These are phyloP conservation scores for Leishmania braziliensis DNA, from an alignment of 208 protist species.

Conservation along the genomic window DNA sequence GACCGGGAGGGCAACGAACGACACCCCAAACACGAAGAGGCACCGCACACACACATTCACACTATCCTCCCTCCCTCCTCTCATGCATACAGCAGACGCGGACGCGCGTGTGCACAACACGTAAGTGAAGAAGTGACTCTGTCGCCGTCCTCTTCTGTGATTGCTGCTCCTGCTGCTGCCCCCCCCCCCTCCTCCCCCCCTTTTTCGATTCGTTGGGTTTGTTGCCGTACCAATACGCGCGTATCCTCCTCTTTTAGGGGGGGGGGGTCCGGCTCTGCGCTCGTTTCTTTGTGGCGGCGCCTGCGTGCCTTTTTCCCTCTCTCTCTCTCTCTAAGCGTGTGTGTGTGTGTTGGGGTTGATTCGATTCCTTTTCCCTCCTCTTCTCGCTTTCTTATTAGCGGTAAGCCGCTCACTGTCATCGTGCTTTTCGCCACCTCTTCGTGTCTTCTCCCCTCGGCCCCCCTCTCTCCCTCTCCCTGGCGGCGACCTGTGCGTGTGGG, in stretches of 20 bases:
- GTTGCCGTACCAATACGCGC: background rate
- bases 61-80: background rate
- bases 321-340: background rate
- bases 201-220: too few species aligned
- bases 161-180: too few species aligned
- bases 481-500: background rate
- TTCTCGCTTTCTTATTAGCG: too few species aligned
- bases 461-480: background rate
- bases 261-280: too few species aligned
- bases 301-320: background rate
- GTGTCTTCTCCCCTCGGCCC: background rate
- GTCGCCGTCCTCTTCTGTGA: too few species aligned
- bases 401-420: too few species aligned
- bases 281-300: background rate
- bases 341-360: background rate
- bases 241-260: too few species aligned
- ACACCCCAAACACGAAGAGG: too few species aligned
- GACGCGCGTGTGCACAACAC: background rate
- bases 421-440: background rate
- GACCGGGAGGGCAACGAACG: too few species aligned
- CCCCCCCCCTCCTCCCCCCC: too few species aligned
- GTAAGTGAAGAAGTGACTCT: background rate
- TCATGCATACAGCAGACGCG: background rate
- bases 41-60: too few species aligned
- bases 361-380: background rate